Evolutionary conservation across 352 stramenopile genomes (phyloP).

Genomic region (Plasmopara viticola): DNA sequence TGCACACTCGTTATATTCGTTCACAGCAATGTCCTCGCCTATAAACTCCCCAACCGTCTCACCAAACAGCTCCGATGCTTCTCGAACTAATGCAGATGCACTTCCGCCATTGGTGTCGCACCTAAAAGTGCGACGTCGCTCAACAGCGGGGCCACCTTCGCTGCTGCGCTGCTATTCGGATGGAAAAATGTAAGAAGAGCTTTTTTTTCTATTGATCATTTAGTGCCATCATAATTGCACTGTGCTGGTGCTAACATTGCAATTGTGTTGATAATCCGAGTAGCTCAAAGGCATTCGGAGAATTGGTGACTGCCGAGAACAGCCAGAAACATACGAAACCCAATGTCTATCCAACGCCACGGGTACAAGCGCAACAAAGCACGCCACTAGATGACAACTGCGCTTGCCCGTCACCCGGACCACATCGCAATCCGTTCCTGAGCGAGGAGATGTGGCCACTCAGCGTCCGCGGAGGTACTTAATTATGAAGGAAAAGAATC

Average conservation of each 20-base stretch:
- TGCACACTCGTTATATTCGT: conserved; percentile 15
- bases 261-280: conserved; percentile 8
- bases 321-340: conserved; percentile 5
- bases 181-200: conserved; percentile 57
- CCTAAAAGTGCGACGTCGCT: conserved; percentile 44
- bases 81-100: conserved; percentile 20
- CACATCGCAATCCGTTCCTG: conserved; percentile 24
- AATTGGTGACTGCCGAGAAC: conserved; percentile 28
- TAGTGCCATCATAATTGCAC: not conserved
- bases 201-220: not conserved
- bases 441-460: conserved; percentile 17
- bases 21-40: conserved; percentile 15
- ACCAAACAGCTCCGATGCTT: conserved; percentile 20
- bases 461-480: conserved; percentile 19
- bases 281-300: conserved; percentile 31
- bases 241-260: conserved; percentile 5
- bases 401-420: conserved; percentile 13
- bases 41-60: conserved; percentile 11
- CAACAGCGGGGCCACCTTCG: conserved; percentile 20
- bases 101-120: conserved; percentile 37
- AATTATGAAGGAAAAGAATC: conserved; percentile 3
- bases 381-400: conserved; percentile 27
- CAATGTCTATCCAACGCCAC: conserved; percentile 26
- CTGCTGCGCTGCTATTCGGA: conserved; percentile 65
- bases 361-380: conserved; percentile 11